Evolutionary conservation across 2,329 filamentous ascomycete genomes (phyloP).

Genomic region (Aureobasidium pullulans): DNA sequence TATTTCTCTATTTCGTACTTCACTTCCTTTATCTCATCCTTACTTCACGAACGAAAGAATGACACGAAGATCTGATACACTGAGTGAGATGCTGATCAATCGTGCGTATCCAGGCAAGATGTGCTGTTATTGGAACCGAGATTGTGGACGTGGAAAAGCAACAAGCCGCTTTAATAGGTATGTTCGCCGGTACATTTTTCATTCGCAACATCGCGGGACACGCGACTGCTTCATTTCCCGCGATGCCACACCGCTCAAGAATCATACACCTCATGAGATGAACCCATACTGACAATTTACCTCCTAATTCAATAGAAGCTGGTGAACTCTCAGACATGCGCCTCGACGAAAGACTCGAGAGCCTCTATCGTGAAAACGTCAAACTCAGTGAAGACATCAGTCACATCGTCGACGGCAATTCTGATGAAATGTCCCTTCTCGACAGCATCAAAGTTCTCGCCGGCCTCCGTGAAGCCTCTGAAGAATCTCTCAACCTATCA

Average conservation of each 20-base stretch:
- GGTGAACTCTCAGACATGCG: conserved; percentile 25
- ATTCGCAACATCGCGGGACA: no score
- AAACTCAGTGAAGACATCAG: conserved; percentile 40
- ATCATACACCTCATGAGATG: not conserved
- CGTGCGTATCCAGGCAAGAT: conserved; percentile 17
- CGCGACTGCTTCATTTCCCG: not conserved
- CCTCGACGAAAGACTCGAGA: conserved; percentile 40
- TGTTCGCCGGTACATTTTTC: not conserved
- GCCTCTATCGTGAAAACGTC: conserved; percentile 41
- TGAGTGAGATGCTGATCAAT: not conserved
- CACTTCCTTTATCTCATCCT: no score
- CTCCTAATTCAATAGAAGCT: conserved; percentile 17
- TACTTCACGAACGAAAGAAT: not conserved
- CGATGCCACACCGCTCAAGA: no score
- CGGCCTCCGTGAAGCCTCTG: conserved; percentile 40
- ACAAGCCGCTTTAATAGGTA: conserved; percentile 25
- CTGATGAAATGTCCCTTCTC: conserved; percentile 34
- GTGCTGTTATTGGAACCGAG: conserved; percentile 27
- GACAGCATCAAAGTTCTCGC: conserved; percentile 40
- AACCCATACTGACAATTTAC: conserved; percentile 20
- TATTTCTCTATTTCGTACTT: conserved; percentile 23
- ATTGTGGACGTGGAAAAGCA: conserved; percentile 30
- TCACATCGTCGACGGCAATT: conserved; percentile 36
- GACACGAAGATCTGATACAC: not conserved
- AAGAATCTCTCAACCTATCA: conserved; percentile 22